phyloP scores from a whole-genome alignment of 306 rosid species.

The Acacia acuminata region DNA sequence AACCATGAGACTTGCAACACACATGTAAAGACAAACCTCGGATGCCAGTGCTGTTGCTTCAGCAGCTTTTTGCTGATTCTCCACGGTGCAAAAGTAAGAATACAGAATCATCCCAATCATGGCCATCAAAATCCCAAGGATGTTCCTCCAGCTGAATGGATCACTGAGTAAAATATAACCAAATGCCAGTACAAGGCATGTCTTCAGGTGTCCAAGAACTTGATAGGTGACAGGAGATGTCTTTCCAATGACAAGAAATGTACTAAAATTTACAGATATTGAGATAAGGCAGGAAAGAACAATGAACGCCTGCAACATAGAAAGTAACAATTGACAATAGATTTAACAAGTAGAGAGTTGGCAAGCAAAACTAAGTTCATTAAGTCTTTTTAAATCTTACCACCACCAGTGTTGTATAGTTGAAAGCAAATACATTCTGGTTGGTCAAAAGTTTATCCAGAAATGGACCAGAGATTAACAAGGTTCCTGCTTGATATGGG shows the following conservation, averaged over 20 bases:
- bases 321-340: conserved; percentile 17
- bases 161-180: conserved; percentile 85
- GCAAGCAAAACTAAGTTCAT: not conserved
- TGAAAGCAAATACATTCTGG: conserved; percentile 81
- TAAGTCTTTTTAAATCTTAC: conserved; percentile 53
- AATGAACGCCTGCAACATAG: conserved; percentile 69
- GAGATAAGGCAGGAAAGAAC: conserved; percentile 88
- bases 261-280: conserved; percentile 94
- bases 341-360: not conserved
- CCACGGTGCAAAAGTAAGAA: conserved; percentile 72
- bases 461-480: conserved; percentile 86
- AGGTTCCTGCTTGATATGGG: conserved; percentile 85
- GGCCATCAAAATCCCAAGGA: conserved; percentile 80
- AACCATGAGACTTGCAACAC: not conserved
- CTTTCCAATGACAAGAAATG: conserved; percentile 93
- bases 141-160: conserved; percentile 94
- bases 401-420: conserved; percentile 88
- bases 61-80: conserved; percentile 72
- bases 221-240: conserved; percentile 98
- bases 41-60: conserved; percentile 58
- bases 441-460: conserved; percentile 75
- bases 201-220: conserved; percentile 96
- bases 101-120: conserved; percentile 84
- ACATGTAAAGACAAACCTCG: conserved; percentile 52
- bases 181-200: conserved; percentile 89